phyloP scores from a whole-genome alignment of 768 basidiomycete genomes.

The Hericium alpestre region DNA sequence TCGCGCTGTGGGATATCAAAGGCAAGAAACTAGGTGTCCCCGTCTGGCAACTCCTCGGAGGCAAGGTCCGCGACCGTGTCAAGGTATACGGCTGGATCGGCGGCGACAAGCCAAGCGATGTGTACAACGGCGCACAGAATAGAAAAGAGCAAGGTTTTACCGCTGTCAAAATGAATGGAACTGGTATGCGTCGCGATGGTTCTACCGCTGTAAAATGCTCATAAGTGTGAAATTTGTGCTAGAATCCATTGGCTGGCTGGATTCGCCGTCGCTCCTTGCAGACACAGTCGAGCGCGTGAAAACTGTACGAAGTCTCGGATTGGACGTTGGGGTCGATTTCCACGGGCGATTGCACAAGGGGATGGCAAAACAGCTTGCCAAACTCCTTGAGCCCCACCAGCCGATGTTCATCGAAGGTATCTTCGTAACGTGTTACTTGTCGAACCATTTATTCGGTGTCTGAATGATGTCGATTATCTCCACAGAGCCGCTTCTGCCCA shows the following conservation, averaged over 20 bases:
- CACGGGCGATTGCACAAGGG: conserved; percentile 61
- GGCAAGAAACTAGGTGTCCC: conserved; percentile 62
- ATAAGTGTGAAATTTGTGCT: not conserved
- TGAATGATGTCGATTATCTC: not conserved
- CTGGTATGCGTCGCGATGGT: conserved; percentile 11
- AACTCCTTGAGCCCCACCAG: conserved; percentile 43
- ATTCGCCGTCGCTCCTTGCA: conserved; percentile 42
- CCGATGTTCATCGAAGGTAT: conserved; percentile 59
- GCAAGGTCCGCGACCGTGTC: conserved; percentile 51
- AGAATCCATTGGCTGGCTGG: conserved; percentile 33
- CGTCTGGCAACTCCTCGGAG: conserved; percentile 51
- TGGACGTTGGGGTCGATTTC: conserved; percentile 63
- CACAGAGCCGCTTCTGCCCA: conserved; percentile 47
- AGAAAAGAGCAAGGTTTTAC: conserved; percentile 51
- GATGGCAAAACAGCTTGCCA: conserved; percentile 60
- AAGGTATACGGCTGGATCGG: conserved; percentile 53
- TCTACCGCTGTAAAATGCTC: not conserved
- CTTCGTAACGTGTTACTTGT: no score
- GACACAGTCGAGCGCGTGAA: conserved; percentile 44
- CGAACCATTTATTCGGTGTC: no score
- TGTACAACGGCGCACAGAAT: conserved; percentile 36
- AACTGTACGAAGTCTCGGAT: conserved; percentile 29
- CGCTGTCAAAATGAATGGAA: not conserved
- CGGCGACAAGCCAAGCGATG: conserved; percentile 36
- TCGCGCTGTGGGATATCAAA: conserved; percentile 70